Evolutionary conservation across 192 early-diverging fungal species (phyloP), one percentile per base, ranked within the genome.

Genomic region (Entomortierella parvispora): DNA sequence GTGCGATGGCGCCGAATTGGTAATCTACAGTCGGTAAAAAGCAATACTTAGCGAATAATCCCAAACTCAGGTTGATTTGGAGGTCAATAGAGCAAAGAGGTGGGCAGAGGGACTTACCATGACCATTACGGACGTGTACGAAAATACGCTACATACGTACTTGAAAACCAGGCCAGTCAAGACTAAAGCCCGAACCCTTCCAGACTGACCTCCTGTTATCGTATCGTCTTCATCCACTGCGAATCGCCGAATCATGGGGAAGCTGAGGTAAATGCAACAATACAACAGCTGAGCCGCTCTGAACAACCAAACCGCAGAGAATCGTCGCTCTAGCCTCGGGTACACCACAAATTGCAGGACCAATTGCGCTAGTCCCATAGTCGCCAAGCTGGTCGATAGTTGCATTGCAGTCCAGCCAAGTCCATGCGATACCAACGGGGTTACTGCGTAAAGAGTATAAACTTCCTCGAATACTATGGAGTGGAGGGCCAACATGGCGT

Each of bases 401-500:
- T 85, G 71, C 0, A 53, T 69, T 3, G 85, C 64, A 17, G 43
- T 64, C 68, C 69, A 79, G 8, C 83, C 83, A 4, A 88, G 49
- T 14, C 87, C 87, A 63, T 85, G 81, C 28, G 71, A 71, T 17
- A 40, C 32, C 32, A 81, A 15, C 8, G 62, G 65, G 18, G 82
- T 77, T 0, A 83, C 84, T 0, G 78, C 72, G 23, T 68, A 86
- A 17, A 86, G 57, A 15, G 69, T 65, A 54, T 74, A 83, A 7
- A 88, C 68, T 63, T 86, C 87, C 49, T 88, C 87, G 54, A 85
- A 85, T 2, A 85, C 45, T 42, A 82, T 85, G 11, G 80, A 60
- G 55, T 86, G 83, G 4, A 88, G 80, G 9, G 71, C 80, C 33
- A 83, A 49, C 26, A 84, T 46, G 1, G 72, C 69, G 45, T 72